These are phyloP conservation scores for Hypoxylon fuscum DNA, from an alignment of 495 filamentous ascomycete genomes.

Conservation along the genomic window DNA sequence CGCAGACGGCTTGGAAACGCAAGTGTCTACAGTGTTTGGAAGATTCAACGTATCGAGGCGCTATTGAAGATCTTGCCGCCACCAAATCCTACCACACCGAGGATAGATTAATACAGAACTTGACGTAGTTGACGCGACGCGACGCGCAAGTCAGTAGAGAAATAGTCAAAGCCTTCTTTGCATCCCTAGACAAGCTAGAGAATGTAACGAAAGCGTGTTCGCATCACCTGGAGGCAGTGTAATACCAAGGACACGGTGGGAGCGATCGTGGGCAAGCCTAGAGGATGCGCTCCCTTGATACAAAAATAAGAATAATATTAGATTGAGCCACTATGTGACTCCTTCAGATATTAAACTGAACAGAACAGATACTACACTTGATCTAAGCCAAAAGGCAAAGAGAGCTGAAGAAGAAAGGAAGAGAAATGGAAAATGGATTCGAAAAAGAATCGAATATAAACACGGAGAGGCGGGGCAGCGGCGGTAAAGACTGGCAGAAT, in stretches of 20 bases:
- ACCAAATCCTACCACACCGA: no score
- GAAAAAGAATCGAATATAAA: neutral
- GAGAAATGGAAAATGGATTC: neutral
- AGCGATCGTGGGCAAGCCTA: constrained; percentile 46
- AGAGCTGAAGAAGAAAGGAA: constrained; percentile 43
- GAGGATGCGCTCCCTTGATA: neutral
- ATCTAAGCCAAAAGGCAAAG: constrained; percentile 87
- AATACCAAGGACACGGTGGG: constrained; percentile 86
- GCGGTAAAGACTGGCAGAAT: neutral
- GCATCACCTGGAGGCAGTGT: constrained; percentile 88
- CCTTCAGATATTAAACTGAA: constrained; percentile 14
- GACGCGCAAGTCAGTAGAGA: neutral
- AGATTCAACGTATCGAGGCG: no score
- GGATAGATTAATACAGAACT: no score
- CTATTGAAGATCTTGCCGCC: no score
- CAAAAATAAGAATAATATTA: constrained; percentile 6
- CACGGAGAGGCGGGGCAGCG: neutral
- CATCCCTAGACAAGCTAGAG: neutral
- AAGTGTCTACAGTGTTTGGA: no score
- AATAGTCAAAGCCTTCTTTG: neutral
- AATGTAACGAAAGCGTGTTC: constrained; percentile 52
- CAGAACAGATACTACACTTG: constrained; percentile 80
- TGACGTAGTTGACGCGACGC: no score
- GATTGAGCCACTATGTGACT: constrained; percentile 15
- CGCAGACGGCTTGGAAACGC: no score